Conservation (phyloP, 2,329 filamentous ascomycete genomes). For the Colletotrichum australisinense region DNA sequence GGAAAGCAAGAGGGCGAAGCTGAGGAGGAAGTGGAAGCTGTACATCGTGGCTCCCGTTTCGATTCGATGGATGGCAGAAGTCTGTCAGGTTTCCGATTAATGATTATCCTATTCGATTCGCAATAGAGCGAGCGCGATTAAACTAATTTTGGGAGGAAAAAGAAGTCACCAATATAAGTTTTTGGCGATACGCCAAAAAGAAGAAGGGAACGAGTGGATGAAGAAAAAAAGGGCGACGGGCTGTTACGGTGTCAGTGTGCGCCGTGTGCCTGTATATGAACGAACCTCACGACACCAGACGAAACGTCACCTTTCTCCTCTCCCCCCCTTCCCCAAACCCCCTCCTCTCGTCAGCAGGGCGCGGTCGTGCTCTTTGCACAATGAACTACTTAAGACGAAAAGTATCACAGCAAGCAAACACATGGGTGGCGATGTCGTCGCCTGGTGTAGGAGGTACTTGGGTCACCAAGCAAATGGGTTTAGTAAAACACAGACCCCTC, state of each 20-base stretch:
- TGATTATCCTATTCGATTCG: background rate
- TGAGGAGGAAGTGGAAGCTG: background rate
- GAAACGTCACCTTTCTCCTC: conserved; percentile 25
- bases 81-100: background rate
- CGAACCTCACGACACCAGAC: conserved; percentile 11
- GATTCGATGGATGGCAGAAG: background rate
- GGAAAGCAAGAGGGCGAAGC: background rate
- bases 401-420: background rate
- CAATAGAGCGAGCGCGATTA: background rate
- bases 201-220: background rate
- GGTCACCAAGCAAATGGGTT: background rate
- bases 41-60: background rate
- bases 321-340: background rate
- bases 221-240: background rate
- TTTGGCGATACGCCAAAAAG: background rate
- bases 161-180: background rate
- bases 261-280: background rate
- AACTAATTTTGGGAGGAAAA: no score
- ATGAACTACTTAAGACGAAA: background rate
- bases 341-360: background rate
- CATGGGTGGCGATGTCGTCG: background rate
- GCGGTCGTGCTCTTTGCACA: background rate
- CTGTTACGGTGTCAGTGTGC: background rate
- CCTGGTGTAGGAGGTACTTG: no score
- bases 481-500: background rate